Evolutionary conservation across 164 flowering plant genomes (phyloP), one percentile per base, ranked within the genome.

Genomic region (Malania oleifera): DNA sequence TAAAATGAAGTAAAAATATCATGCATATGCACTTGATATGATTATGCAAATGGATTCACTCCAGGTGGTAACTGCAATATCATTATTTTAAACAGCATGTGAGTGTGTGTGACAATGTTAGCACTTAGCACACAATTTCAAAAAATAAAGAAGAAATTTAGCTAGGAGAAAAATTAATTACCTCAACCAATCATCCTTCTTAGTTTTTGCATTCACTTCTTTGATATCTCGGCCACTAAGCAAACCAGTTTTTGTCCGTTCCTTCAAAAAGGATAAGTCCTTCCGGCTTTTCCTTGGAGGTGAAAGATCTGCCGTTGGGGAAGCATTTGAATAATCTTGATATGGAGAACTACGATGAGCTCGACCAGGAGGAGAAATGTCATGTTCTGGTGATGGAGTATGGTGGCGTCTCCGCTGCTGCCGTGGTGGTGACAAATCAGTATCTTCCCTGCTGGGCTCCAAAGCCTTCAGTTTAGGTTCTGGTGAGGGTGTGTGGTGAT

Each of bases 151-250:
- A n/a, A 39, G 14, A 10, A 39, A 11, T 13, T 39, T 13, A 3
- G 43, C 14, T 14, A 43, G 9, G 46, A 18, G 46, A 12, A 18
- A 43, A 17, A 43, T 17, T 7, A 17, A 1, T 17, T 43, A 50
- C 53, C 53, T 50, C n/a, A 24, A 12, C 53, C 28, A 23, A 13
- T 50, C 53, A 23, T 24, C 53, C 28, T 2, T 27, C 14, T 12
- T 50, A 50, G 28, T 24, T 50, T 50, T 50, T 27, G 0, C 28
- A 24, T 50, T 50, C 29, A 7, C 53, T 50, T 50, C 53, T 29
- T 50, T 50, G 17, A 50, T 50, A 27, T 50, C 53, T 50, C 1
- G 15, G 17, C 53, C 29, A 50, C 28, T 50, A 50, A 50, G 7
- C 14, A 50, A 50, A 12, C 53, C 53, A 50, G 29, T 50, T 50